Conservation (phyloP, 768 basidiomycete genomes). For the Mycena floridula region DNA sequence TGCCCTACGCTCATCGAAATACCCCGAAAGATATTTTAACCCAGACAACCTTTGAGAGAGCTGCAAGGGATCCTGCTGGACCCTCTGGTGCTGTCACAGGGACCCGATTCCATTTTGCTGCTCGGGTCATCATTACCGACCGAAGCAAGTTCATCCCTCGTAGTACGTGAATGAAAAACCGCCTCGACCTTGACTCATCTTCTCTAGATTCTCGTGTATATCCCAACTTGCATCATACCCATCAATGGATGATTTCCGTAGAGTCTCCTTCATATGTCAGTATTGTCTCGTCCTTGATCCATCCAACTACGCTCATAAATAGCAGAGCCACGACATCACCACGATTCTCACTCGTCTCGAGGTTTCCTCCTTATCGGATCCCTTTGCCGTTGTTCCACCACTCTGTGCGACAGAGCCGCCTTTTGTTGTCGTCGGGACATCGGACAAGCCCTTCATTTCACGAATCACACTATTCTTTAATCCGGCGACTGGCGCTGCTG, state of each 20-base stretch:
- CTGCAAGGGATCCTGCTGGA: neutral
- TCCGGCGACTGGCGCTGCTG: slow-evolving; percentile 18
- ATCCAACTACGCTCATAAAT: slow-evolving; percentile 1
- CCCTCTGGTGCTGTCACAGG: slow-evolving; percentile 10
- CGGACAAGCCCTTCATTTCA: slow-evolving; percentile 38
- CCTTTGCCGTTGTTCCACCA: slow-evolving; percentile 10
- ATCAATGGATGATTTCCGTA: slow-evolving; percentile 52
- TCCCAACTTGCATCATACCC: no score
- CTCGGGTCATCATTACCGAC: slow-evolving; percentile 42
- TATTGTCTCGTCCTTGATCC: slow-evolving; percentile 1
- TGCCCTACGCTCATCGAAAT: slow-evolving; percentile 30
- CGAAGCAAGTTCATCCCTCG: slow-evolving; percentile 39
- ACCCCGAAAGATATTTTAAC: no score
- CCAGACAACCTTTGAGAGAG: no score
- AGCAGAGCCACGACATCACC: slow-evolving; percentile 33
- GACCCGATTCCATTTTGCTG: slow-evolving; percentile 42
- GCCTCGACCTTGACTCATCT: no score
- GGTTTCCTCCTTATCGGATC: slow-evolving; percentile 20
- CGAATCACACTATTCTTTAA: slow-evolving; percentile 40
- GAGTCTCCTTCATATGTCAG: slow-evolving; percentile 47
- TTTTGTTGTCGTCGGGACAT: slow-evolving; percentile 37
- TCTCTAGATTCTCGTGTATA: no score
- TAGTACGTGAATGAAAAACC: no score
- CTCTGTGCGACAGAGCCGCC: slow-evolving; percentile 29
- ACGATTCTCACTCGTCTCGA: slow-evolving; percentile 33